Conservation (phyloP, 352 stramenopile species). For the Pythium plurisporium region DNA sequence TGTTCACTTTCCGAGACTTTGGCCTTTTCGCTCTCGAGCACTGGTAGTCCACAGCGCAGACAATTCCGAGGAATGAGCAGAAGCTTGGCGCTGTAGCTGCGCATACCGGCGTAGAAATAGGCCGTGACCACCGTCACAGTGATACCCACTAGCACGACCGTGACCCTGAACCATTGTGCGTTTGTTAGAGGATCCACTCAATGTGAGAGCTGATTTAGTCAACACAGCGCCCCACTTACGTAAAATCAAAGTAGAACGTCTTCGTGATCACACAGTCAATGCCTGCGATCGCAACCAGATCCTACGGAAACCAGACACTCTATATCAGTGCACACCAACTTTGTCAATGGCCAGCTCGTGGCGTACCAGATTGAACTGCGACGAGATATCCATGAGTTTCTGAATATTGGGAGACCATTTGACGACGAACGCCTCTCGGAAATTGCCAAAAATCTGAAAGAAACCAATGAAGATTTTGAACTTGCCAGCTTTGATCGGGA, state of each 20-base stretch:
- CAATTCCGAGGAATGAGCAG: conserved; percentile 71
- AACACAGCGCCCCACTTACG: conserved; percentile 26
- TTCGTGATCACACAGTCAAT: conserved; percentile 73
- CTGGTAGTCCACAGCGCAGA: conserved; percentile 51
- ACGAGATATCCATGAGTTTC: conserved; percentile 52
- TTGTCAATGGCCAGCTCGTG: too few species aligned
- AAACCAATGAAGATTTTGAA: conserved; percentile 81
- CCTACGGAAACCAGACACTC: conserved; percentile 27
- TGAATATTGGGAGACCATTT: conserved; percentile 61
- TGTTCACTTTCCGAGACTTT: conserved; percentile 36
- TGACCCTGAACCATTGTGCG: conserved; percentile 52
- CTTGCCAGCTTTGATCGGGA: conserved; percentile 61
- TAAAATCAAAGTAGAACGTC: conserved; percentile 76
- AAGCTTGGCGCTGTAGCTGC: conserved; percentile 57
- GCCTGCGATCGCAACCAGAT: conserved; percentile 63
- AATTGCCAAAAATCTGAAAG: conserved; percentile 82
- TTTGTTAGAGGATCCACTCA: too few species aligned
- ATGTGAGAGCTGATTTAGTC: too few species aligned
- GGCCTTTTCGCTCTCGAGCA: conserved; percentile 47
- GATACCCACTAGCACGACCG: conserved; percentile 42
- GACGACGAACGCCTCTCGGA: conserved; percentile 57
- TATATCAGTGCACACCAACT: too few species aligned
- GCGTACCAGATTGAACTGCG: conserved; percentile 72
- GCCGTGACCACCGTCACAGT: conserved; percentile 43
- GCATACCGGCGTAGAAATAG: conserved; percentile 64